phyloP scores from a whole-genome alignment of 257 asterid species.

The Solanum verrucosum region DNA sequence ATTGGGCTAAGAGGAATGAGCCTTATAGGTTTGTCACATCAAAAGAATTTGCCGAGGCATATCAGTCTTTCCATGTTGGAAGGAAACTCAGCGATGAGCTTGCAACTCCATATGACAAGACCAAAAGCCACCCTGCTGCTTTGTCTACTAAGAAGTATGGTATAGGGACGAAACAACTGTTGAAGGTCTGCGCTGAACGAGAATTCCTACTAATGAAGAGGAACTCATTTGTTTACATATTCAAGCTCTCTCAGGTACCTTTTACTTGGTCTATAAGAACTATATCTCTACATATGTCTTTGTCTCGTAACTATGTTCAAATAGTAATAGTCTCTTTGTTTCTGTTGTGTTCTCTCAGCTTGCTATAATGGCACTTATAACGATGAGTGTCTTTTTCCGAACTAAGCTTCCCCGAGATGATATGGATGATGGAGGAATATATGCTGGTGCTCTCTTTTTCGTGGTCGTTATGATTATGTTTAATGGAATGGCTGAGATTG shows the following conservation, averaged over 20 bases:
- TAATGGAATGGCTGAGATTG: constrained; percentile 50
- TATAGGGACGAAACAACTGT: constrained; percentile 34
- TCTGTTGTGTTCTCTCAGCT: constrained; percentile 22
- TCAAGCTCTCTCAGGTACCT: constrained; percentile 42
- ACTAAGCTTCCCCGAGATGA: constrained; percentile 27
- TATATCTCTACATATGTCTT: not conserved
- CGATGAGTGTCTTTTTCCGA: constrained; percentile 41
- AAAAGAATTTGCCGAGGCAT: constrained; percentile 41
- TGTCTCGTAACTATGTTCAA: not conserved
- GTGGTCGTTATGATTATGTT: constrained; percentile 36
- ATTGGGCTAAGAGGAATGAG: constrained; percentile 40
- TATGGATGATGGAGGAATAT: constrained; percentile 35
- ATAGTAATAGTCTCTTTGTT: constrained; percentile 9
- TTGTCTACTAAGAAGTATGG: constrained; percentile 49
- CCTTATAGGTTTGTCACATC: constrained; percentile 32
- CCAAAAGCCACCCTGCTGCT: constrained; percentile 71
- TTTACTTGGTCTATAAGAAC: not conserved
- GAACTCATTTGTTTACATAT: constrained; percentile 44
- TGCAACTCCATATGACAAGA: constrained; percentile 47
- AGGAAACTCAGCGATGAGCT: constrained; percentile 31
- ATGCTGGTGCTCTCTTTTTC: constrained; percentile 46
- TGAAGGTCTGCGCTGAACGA: constrained; percentile 49
- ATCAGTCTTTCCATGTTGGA: constrained; percentile 23
- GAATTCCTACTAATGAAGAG: constrained; percentile 48
- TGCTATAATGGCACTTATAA: constrained; percentile 18